These are phyloP conservation scores for Hypoxylon intermedium DNA, from an alignment of 495 filamentous ascomycete genomes.

Conservation along the genomic window DNA sequence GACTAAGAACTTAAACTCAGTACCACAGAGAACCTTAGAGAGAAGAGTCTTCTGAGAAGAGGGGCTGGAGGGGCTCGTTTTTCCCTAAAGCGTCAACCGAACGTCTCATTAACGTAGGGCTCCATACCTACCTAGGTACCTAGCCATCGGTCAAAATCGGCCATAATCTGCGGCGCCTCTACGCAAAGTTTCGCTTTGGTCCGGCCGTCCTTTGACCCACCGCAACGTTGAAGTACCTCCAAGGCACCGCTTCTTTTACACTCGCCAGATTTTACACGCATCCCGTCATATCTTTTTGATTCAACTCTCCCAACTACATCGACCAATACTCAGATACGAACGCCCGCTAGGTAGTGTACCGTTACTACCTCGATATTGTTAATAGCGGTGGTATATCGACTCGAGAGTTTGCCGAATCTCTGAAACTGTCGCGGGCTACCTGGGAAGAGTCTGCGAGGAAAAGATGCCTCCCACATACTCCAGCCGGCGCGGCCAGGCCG, in stretches of 20 bases:
- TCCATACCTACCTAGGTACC: too few species aligned
- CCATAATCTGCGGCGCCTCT: slow-evolving; percentile 16
- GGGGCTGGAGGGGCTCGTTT: slow-evolving; percentile 21
- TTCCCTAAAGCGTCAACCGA: slow-evolving; percentile 34
- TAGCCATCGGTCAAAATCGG: slow-evolving; percentile 39
- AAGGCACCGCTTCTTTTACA: slow-evolving; percentile 10
- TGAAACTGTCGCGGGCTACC: background rate
- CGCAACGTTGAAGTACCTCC: slow-evolving; percentile 19
- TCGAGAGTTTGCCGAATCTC: background rate
- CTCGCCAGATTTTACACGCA: slow-evolving; percentile 8
- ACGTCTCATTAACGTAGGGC: slow-evolving; percentile 23
- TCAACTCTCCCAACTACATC: slow-evolving; percentile 8
- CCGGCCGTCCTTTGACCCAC: slow-evolving; percentile 31
- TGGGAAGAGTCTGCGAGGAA: background rate
- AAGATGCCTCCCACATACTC: slow-evolving; percentile 58
- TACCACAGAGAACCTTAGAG: too few species aligned
- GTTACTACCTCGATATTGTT: slow-evolving; percentile 15
- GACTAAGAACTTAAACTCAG: background rate
- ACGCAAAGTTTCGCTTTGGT: slow-evolving; percentile 27
- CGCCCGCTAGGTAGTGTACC: background rate
- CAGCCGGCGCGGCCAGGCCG: slow-evolving; percentile 66
- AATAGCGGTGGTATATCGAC: background rate
- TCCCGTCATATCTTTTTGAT: slow-evolving; percentile 14
- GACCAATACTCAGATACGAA: background rate
- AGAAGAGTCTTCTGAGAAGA: slow-evolving; percentile 5